Percentiles rank a stretch among this genome's conserved stretches.
These are phyloP conservation scores for Colletotrichum tropicicola DNA, from an alignment of 2,329 filamentous ascomycete genomes.

Conservation along the genomic window DNA sequence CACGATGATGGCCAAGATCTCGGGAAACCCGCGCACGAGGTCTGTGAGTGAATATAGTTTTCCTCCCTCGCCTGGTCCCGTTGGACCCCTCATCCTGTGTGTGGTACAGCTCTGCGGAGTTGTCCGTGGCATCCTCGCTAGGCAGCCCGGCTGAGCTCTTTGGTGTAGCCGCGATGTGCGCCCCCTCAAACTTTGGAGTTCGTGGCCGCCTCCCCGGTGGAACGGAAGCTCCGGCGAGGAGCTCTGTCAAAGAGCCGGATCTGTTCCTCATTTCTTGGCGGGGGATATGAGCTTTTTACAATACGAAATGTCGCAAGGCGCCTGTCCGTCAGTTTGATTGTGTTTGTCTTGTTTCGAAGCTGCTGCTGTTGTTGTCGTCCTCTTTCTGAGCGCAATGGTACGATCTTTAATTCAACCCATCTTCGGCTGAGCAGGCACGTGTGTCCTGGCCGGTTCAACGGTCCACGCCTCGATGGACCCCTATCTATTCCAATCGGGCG, in stretches of 20 bases:
- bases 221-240: too few species aligned
- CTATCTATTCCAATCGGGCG: background rate
- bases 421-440: background rate
- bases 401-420: background rate
- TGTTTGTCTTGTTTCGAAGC: background rate
- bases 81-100: background rate
- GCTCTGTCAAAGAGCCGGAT: too few species aligned
- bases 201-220: too few species aligned
- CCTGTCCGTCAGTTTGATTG: too few species aligned
- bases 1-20: constrained; percentile 1
- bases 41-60: background rate
- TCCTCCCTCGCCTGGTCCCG: background rate
- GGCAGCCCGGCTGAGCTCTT: too few species aligned
- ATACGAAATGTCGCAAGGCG: too few species aligned
- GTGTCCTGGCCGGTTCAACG: too few species aligned
- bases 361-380: background rate
- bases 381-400: background rate
- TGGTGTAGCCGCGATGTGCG: too few species aligned
- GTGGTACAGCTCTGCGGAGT: background rate
- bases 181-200: too few species aligned
- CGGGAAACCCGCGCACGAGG: background rate
- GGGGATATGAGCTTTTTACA: too few species aligned
- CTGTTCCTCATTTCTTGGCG: too few species aligned
- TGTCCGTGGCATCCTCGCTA: background rate
- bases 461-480: too few species aligned